Conservation (phyloP, 1,139 yeast species). For the Sugiyamaella novakii region DNA sequence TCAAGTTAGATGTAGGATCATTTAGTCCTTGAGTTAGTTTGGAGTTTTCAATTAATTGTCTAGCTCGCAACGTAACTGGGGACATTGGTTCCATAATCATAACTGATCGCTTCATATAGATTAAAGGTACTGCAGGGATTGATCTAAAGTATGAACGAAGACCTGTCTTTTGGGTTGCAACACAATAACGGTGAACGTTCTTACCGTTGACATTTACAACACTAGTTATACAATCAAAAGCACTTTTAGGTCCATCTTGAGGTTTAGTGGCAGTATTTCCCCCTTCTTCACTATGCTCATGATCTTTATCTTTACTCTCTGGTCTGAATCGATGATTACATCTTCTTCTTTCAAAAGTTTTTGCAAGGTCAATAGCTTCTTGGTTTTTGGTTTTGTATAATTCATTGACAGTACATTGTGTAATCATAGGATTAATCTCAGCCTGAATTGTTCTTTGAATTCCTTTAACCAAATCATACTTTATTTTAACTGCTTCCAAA, state of each 20-base stretch:
- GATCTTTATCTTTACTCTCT: slow-evolving; percentile 7
- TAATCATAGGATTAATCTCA: slow-evolving; percentile 87
- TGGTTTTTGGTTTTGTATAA: slow-evolving; percentile 72
- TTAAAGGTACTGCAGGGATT: slow-evolving; percentile 86
- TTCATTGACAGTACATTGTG: slow-evolving; percentile 93
- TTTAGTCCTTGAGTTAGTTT: slow-evolving; percentile 81
- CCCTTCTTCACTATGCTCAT: slow-evolving; percentile 17
- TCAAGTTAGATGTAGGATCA: slow-evolving; percentile 49
- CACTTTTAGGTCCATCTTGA: slow-evolving; percentile 42
- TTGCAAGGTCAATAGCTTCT: slow-evolving; percentile 75
- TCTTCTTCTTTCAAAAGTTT: slow-evolving; percentile 77
- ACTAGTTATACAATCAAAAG: slow-evolving; percentile 74
- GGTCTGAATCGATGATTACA: slow-evolving; percentile 48
- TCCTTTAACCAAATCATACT: slow-evolving; percentile 77
- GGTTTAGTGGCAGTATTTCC: slow-evolving; percentile 17
- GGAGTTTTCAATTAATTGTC: slow-evolving; percentile 57
- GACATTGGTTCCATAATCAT: slow-evolving; percentile 96
- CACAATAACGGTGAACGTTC: slow-evolving; percentile 86
- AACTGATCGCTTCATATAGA: slow-evolving; percentile 86
- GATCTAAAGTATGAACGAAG: slow-evolving; percentile 67
- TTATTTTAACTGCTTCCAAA: slow-evolving; percentile 61
- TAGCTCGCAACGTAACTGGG: slow-evolving; percentile 61
- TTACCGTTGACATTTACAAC: slow-evolving; percentile 70
- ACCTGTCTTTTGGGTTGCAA: slow-evolving; percentile 77
- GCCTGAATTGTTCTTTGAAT: slow-evolving; percentile 79